A percentile compares a stretch with the other conserved stretches of the same genome.
Conservation (phyloP, 176 grass and related monocot species). For the Rhipidocladum racemiflorum region DNA sequence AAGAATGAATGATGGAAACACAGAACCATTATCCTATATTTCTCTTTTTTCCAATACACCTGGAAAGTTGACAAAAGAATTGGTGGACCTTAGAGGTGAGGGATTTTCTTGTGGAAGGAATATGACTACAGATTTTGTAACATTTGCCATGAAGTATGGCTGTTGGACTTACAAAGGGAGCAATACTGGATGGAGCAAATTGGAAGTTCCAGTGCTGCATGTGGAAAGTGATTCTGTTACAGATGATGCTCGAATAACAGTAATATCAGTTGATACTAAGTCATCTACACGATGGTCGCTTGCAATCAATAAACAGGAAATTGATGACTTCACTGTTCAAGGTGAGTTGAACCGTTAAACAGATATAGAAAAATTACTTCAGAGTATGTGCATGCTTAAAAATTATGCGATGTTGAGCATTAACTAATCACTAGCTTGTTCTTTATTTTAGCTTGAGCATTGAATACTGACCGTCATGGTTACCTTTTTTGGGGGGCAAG, state of each 20-base stretch:
- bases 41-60: conserved; percentile 83
- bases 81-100: conserved; percentile 57
- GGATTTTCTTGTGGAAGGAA: conserved; percentile 79
- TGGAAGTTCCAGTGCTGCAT: conserved; percentile 58
- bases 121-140: conserved; percentile 64
- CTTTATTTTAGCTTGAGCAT: not conserved
- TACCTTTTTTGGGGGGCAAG: not conserved
- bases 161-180: conserved; percentile 67
- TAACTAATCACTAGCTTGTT: not conserved
- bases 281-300: conserved; percentile 74
- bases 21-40: conserved; percentile 69
- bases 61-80: conserved; percentile 79
- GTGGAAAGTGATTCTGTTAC: conserved; percentile 71
- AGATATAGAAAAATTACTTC: not conserved
- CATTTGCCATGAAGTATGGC: conserved; percentile 88
- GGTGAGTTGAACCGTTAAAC: conserved; percentile 40
- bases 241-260: conserved; percentile 48
- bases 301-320: conserved; percentile 75
- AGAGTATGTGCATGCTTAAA: not conserved
- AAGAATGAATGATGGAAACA: conserved; percentile 44
- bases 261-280: conserved; percentile 70
- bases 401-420: not conserved
- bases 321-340: conserved; percentile 72
- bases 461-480: not conserved
- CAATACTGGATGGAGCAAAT: conserved; percentile 68